These are phyloP conservation scores for Diaporthe australafricana DNA, from an alignment of 2,329 filamentous ascomycete genomes.

Conservation along the genomic window DNA sequence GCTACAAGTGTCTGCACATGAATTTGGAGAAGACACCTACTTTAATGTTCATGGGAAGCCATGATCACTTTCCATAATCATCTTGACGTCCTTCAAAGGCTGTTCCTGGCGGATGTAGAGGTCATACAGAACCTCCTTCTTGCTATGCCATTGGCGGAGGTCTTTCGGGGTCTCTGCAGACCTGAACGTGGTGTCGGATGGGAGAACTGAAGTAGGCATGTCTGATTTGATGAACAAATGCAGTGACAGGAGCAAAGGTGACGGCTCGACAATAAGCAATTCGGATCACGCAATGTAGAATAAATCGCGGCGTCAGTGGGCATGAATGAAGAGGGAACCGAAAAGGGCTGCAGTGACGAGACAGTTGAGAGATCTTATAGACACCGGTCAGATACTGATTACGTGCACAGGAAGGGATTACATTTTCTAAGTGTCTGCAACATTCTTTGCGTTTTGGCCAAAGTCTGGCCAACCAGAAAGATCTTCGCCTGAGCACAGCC, in stretches of 20 bases:
- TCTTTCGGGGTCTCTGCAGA: neutral
- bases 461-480: slow-evolving; percentile 10
- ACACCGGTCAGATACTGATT: neutral
- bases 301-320: too few relatives aligned
- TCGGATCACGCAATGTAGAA: neutral
- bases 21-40: neutral
- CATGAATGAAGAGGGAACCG: neutral
- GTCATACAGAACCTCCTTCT: neutral
- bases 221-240: neutral
- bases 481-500: neutral
- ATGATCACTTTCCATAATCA: neutral
- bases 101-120: neutral
- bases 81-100: neutral
- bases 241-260: neutral
- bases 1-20: neutral
- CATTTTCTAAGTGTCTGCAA: neutral
- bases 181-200: neutral
- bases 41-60: neutral
- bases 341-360: neutral
- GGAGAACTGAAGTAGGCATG: neutral
- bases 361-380: neutral
- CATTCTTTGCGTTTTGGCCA: neutral
- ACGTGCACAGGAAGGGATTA: neutral
- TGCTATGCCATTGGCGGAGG: neutral
- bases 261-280: neutral